Conservation (phyloP, 1,284 basidiomycete genomes). For the Inonotus obliquus region DNA sequence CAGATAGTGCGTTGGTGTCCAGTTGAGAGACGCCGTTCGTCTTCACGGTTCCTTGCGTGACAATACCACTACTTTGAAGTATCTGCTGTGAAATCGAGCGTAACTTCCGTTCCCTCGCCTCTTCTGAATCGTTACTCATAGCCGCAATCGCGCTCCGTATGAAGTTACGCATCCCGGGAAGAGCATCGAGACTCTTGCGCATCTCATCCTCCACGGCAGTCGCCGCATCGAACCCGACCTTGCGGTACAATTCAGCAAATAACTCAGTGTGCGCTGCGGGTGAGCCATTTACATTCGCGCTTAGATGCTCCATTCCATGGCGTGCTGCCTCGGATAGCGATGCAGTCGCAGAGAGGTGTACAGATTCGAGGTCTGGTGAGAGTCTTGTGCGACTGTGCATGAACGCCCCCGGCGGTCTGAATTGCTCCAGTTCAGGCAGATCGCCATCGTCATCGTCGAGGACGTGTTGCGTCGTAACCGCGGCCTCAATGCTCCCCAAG, state of each 20-base stretch:
- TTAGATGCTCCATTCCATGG: slow-evolving; percentile 25
- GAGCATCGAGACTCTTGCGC: slow-evolving; percentile 11
- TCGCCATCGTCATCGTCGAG: slow-evolving; percentile 30
- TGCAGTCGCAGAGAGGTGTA: slow-evolving; percentile 44
- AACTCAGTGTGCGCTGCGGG: slow-evolving; percentile 46
- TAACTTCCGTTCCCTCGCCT: slow-evolving; percentile 42
- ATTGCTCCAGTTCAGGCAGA: slow-evolving; percentile 26
- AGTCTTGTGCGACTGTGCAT: slow-evolving; percentile 31
- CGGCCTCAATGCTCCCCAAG: not conserved
- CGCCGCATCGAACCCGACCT: slow-evolving; percentile 35
- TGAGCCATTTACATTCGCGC: slow-evolving; percentile 3
- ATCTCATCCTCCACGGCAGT: slow-evolving; percentile 6
- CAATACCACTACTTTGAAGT: slow-evolving; percentile 45
- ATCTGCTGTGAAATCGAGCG: slow-evolving; percentile 67
- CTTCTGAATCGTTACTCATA: slow-evolving; percentile 3
- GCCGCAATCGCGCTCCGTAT: slow-evolving; percentile 11
- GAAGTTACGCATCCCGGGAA: slow-evolving; percentile 14
- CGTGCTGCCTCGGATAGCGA: slow-evolving; percentile 34
- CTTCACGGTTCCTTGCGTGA: slow-evolving; percentile 22
- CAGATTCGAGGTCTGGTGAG: slow-evolving; percentile 44
- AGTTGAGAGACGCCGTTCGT: slow-evolving; percentile 37
- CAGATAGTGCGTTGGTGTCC: slow-evolving; percentile 39
- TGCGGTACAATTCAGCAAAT: slow-evolving; percentile 50
- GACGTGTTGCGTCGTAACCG: slow-evolving; percentile 22
- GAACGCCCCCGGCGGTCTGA: slow-evolving; percentile 26